Conservation (phyloP, 805 yeast species). For the Nakazawaea pomicola region DNA sequence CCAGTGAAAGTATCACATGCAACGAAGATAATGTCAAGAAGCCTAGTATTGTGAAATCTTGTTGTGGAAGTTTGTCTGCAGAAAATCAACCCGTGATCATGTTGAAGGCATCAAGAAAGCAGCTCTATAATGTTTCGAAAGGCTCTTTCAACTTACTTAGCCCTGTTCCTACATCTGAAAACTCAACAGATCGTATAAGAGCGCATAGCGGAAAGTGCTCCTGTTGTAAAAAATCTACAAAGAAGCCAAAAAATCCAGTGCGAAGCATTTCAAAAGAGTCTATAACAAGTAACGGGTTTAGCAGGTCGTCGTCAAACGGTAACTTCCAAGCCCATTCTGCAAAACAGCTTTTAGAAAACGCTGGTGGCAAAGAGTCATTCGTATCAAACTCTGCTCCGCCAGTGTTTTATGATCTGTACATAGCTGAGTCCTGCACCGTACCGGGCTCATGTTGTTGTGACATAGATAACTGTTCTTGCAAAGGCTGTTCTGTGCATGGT, state of each 20-base stretch:
- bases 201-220: slow-evolving; percentile 1
- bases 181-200: not conserved
- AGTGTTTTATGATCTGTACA: slow-evolving; percentile 23
- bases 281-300: no score
- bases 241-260: not conserved
- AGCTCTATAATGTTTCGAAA: slow-evolving; percentile 29
- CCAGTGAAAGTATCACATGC: no score
- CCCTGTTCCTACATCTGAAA: slow-evolving; percentile 20
- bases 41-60: no score
- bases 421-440: slow-evolving; percentile 27
- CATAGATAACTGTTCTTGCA: slow-evolving; percentile 26
- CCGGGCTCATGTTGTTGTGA: slow-evolving; percentile 31
- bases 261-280: no score
- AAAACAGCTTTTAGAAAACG: no score
- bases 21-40: no score
- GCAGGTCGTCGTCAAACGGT: no score
- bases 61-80: slow-evolving; percentile 9
- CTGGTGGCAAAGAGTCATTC: no score
- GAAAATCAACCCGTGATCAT: slow-evolving; percentile 23
- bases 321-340: no score
- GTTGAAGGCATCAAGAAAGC: slow-evolving; percentile 28
- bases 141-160: slow-evolving; percentile 27
- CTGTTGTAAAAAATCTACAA: not conserved
- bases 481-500: slow-evolving; percentile 25
- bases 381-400: not conserved